These are phyloP conservation scores for Xylaria sp. DNA, from an alignment of 2,329 filamentous ascomycete genomes.

Conservation along the genomic window DNA sequence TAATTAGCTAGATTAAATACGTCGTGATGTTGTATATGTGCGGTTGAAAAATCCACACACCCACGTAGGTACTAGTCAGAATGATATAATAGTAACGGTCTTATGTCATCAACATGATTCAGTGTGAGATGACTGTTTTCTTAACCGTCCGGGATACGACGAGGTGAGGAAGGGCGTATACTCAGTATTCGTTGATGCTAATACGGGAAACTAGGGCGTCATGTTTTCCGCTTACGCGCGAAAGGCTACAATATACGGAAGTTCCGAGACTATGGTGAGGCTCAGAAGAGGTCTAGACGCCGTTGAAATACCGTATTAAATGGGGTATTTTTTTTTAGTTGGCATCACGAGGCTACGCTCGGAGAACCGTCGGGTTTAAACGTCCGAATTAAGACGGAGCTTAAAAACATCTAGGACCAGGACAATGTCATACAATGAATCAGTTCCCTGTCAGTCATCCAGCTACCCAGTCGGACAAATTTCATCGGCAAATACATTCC, in stretches of 20 bases:
- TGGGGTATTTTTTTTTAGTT: not conserved
- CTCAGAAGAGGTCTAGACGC: not conserved
- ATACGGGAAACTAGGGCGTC: not conserved
- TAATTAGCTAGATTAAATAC: slow-evolving; percentile 3
- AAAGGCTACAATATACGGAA: not conserved
- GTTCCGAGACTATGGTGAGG: not conserved
- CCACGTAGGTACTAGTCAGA: not conserved
- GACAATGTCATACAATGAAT: not conserved
- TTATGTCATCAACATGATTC: not conserved
- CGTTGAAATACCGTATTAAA: not conserved
- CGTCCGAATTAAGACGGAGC: not conserved
- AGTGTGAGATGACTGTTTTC: not conserved
- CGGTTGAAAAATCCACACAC: not conserved
- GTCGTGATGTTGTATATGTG: not conserved
- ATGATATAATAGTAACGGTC: not conserved
- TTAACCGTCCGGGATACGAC: not conserved
- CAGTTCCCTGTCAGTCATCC: not conserved
- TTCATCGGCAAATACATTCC: not conserved
- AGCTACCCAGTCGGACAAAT: not conserved
- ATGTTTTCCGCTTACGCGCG: too few relatives aligned
- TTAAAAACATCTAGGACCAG: not conserved
- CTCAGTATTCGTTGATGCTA: not conserved
- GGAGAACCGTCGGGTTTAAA: not conserved
- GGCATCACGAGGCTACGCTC: not conserved
- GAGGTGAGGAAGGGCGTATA: not conserved